Evolutionary conservation across 1,284 basidiomycete genomes (phyloP).

Genomic region (Irpex sp.): DNA sequence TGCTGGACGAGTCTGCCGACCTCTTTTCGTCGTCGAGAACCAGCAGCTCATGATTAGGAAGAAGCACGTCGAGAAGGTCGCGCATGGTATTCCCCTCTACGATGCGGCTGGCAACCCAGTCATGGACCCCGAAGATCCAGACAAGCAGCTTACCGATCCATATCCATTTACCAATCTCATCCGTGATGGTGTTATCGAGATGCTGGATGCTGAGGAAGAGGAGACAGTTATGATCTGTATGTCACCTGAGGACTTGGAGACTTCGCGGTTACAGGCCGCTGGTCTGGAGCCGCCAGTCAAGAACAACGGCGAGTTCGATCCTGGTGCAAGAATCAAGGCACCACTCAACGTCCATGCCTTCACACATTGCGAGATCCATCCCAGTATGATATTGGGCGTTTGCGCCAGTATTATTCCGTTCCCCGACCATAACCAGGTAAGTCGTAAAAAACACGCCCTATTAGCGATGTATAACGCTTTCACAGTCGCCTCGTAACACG

Average conservation of each 20-base stretch:
- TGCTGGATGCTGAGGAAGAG: constrained; percentile 98
- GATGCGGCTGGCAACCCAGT: background rate
- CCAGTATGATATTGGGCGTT: constrained; percentile 98
- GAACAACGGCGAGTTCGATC: constrained; percentile 78
- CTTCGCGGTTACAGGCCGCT: constrained; percentile 66
- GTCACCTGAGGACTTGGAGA: constrained; percentile 94
- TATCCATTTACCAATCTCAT: constrained; percentile 88
- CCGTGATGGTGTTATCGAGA: constrained; percentile 87
- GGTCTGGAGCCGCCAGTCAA: constrained; percentile 58
- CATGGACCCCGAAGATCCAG: constrained; percentile 1
- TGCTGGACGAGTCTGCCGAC: constrained; percentile 94
- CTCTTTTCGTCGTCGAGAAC: constrained; percentile 95
- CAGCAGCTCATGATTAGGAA: constrained; percentile 83
- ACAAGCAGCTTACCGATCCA: constrained; percentile 21
- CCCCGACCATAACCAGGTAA: constrained; percentile 97
- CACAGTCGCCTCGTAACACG: constrained; percentile 95
- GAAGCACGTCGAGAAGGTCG: constrained; percentile 58
- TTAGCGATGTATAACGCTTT: constrained; percentile 16
- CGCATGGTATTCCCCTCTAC: constrained; percentile 1
- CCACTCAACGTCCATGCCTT: constrained; percentile 83
- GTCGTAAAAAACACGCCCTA: constrained; percentile 20
- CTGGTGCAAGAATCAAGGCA: constrained; percentile 84
- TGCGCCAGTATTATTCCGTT: constrained; percentile 99
- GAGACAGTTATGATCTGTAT: constrained; percentile 99
- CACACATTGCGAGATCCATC: constrained; percentile 99